Base-by-base conservation (phyloP, 257 asterid species). In the Nicotiana tabacum region DNA sequence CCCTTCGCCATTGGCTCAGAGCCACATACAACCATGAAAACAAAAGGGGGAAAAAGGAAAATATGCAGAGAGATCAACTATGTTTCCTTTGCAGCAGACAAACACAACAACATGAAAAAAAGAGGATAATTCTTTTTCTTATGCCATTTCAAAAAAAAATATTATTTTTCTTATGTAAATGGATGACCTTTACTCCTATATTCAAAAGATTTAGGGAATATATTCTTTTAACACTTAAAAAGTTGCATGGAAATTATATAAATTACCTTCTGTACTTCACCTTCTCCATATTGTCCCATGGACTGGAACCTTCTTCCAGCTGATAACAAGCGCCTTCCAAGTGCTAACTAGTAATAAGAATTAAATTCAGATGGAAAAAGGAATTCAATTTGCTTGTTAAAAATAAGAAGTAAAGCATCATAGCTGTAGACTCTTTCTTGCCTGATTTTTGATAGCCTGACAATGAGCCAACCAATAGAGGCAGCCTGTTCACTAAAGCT, bases 251-350 rank as follows among this genome's bases (percentile, higher is more conserved):
- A 48, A 13, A 46, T 48, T 74, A 21, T 6, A 74, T 57, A 70
- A 51, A 66, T 66, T 92, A 96, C 99, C 97, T 21, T 86, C 83
- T 91, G 92, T 53, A 90, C 90, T 93, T 96, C 99, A 85, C 98
- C 98, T 87, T 89, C 89, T 62, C 96, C 97, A 87, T 94, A 96
- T 83, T 90, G 92, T 66, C 99, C 98, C 98, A 96, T 93, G 85
- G 97, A 89, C 84, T 93, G 98, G 89, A 96, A 96, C 90, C 97
- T 95, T 84, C 93, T 90, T 85, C 96, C 97, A 88, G 98, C 93
- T 81, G 94, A 90, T 78, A 92, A 64, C 88, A 94, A 86, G 86
- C 97, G 98, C 91, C 87, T 93, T 82, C 99, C 98, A 48, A 94
- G 91, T 84, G 97, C 99, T 94, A 88, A 83, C 94, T 87, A 91